phyloP scores from a whole-genome alignment of 2,329 filamentous ascomycete genomes.

The Anthostomella pinea region DNA sequence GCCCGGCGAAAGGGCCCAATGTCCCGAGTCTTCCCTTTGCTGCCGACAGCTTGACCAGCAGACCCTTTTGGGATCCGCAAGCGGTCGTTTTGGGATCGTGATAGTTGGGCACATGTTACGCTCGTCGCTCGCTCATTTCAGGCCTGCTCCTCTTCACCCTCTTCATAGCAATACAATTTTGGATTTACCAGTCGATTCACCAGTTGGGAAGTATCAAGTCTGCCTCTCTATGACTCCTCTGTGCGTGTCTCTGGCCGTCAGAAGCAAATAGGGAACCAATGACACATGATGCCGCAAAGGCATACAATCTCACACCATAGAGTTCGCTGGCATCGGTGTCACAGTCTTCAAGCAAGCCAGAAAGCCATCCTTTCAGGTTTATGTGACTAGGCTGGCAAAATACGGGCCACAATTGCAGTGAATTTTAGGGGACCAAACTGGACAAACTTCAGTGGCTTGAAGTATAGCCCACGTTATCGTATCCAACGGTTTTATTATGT shows the following conservation, averaged over 20 bases:
- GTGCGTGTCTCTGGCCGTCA: too few species aligned
- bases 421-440: too few species aligned
- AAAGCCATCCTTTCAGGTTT: too few species aligned
- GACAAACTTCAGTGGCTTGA: too few species aligned
- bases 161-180: constrained; percentile 3
- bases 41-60: constrained; percentile 17
- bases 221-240: too few species aligned
- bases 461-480: too few species aligned
- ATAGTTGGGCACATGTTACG: constrained; percentile 22
- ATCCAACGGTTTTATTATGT: too few species aligned
- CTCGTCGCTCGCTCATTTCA: constrained; percentile 11
- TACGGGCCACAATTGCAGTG: too few species aligned
- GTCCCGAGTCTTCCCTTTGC: constrained; percentile 20
- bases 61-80: constrained; percentile 20
- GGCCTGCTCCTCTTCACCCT: constrained; percentile 8
- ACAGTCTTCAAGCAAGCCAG: background rate
- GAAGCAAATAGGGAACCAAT: constrained; percentile 1
- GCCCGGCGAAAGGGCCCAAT: constrained; percentile 26
- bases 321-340: background rate
- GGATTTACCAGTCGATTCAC: too few species aligned
- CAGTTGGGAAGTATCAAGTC: too few species aligned
- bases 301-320: background rate
- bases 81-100: constrained; percentile 12
- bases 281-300: background rate
- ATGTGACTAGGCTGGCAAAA: too few species aligned